Conservation (phyloP, 768 basidiomycete genomes). For the Boletellus sp. region DNA sequence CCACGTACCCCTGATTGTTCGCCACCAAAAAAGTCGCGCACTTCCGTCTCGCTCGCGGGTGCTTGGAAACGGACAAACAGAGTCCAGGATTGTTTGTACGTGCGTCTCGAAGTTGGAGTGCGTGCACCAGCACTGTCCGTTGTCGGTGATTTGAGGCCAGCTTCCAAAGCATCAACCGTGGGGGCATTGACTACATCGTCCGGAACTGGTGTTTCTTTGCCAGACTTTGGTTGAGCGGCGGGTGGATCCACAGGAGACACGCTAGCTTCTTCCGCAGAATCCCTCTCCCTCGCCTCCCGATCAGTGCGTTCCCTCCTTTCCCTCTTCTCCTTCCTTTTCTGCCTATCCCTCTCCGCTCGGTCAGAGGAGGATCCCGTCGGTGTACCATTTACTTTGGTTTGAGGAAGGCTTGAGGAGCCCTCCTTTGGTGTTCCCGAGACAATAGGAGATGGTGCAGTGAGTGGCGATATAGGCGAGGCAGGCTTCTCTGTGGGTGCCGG, state of each 20-base stretch:
- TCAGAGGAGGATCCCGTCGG: constrained; percentile 36
- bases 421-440: constrained; percentile 31
- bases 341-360: constrained; percentile 53
- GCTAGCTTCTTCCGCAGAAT: constrained; percentile 34
- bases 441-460: constrained; percentile 34
- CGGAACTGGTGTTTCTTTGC: constrained; percentile 37
- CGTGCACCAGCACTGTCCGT: constrained; percentile 60
- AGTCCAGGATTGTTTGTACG: constrained; percentile 75
- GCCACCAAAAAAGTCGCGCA: constrained; percentile 75
- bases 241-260: constrained; percentile 22
- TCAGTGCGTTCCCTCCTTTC: constrained; percentile 54
- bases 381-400: constrained; percentile 32
- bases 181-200: constrained; percentile 24
- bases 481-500: constrained; percentile 36
- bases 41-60: constrained; percentile 55
- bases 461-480: constrained; percentile 31
- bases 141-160: constrained; percentile 50
- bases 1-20: constrained; percentile 60
- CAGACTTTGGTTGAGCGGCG: constrained; percentile 31
- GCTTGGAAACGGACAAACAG: constrained; percentile 70
- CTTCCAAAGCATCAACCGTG: constrained; percentile 24
- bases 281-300: constrained; percentile 38
- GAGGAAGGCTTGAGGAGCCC: constrained; percentile 34
- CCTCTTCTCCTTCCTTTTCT: constrained; percentile 60
- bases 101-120: constrained; percentile 66